phyloP scores from a whole-genome alignment of 2,329 filamentous ascomycete genomes.

The Exophiala mesophila region DNA sequence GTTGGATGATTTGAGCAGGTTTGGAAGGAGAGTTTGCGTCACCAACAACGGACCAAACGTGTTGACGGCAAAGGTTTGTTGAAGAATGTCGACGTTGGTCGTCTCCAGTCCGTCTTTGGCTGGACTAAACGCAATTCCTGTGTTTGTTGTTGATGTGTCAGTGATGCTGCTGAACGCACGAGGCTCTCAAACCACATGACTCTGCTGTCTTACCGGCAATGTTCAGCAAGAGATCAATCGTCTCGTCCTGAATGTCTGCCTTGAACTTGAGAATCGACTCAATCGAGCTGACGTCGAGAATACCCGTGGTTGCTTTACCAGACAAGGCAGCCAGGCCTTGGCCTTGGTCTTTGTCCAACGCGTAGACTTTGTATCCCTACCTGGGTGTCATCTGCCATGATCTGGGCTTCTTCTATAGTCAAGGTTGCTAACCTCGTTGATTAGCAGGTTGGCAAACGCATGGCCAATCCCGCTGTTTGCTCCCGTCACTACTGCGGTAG shows the following conservation, averaged over 20 bases:
- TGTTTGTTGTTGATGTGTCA: constrained; percentile 1
- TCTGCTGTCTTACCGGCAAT: constrained; percentile 18
- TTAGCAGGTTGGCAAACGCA: constrained; percentile 30
- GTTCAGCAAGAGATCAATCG: constrained; percentile 23
- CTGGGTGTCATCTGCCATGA: constrained; percentile 15
- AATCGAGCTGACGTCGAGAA: constrained; percentile 19
- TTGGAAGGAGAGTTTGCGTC: constrained; percentile 42
- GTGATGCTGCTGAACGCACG: background rate
- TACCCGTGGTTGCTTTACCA: constrained; percentile 11
- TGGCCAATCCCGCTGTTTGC: constrained; percentile 40
- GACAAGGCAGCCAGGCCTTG: constrained; percentile 16
- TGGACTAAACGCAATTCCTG: constrained; percentile 32
- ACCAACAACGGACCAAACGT: constrained; percentile 43
- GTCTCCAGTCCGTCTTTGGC: constrained; percentile 32
- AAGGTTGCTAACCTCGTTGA: constrained; percentile 22
- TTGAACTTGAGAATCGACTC: constrained; percentile 24
- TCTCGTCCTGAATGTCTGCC: constrained; percentile 13
- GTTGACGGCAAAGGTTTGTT: constrained; percentile 40
- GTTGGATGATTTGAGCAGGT: constrained; percentile 30
- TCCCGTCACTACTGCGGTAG: constrained; percentile 39
- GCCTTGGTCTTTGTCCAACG: constrained; percentile 19
- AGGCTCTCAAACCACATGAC: background rate
- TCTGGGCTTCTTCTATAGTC: too few species aligned
- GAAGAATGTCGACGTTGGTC: constrained; percentile 24
- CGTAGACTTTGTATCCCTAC: constrained; percentile 27